Percentiles rank a stretch among this genome's conserved stretches.
phyloP scores from a whole-genome alignment of 2,329 filamentous ascomycete genomes.

The Chaetoscypha palmicola region DNA sequence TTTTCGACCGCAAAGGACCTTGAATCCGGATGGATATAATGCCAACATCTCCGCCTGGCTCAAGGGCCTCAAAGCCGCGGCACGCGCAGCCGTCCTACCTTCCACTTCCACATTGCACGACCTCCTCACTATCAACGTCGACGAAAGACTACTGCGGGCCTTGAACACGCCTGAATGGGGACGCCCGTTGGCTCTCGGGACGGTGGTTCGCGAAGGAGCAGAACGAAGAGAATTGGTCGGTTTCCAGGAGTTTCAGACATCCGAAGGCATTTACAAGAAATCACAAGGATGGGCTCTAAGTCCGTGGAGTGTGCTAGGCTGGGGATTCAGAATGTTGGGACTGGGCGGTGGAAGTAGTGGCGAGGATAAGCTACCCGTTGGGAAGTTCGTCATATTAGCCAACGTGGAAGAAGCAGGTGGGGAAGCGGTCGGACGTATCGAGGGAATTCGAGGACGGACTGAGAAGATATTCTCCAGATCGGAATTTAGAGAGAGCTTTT shows the following conservation, averaged over 20 bases:
- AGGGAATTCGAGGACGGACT: slow-evolving; percentile 43
- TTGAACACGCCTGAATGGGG: slow-evolving; percentile 75
- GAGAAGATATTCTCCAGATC: slow-evolving; percentile 62
- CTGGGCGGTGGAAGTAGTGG: slow-evolving; percentile 42
- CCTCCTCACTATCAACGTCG: slow-evolving; percentile 46
- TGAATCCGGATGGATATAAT: slow-evolving; percentile 78
- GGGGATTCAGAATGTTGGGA: slow-evolving; percentile 67
- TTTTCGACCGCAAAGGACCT: slow-evolving; percentile 64
- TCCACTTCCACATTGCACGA: slow-evolving; percentile 39
- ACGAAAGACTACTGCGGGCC: slow-evolving; percentile 59
- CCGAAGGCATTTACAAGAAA: slow-evolving; percentile 61
- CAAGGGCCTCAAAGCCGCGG: slow-evolving; percentile 62
- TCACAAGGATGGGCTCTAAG: slow-evolving; percentile 55
- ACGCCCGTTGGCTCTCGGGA: slow-evolving; percentile 70
- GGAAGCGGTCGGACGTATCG: slow-evolving; percentile 41
- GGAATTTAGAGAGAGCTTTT: slow-evolving; percentile 55
- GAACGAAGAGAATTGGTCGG: slow-evolving; percentile 62
- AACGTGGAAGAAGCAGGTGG: slow-evolving; percentile 55
- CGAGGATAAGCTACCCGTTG: slow-evolving; percentile 51
- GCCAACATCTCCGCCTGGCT: slow-evolving; percentile 79
- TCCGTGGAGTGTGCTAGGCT: slow-evolving; percentile 64
- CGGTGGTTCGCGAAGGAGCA: slow-evolving; percentile 70
- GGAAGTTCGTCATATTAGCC: slow-evolving; percentile 57
- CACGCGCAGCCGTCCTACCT: slow-evolving; percentile 48
- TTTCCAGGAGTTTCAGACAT: slow-evolving; percentile 57